Conservation (phyloP, 2,329 filamentous ascomycete genomes). For the Cladosporium sp. region DNA sequence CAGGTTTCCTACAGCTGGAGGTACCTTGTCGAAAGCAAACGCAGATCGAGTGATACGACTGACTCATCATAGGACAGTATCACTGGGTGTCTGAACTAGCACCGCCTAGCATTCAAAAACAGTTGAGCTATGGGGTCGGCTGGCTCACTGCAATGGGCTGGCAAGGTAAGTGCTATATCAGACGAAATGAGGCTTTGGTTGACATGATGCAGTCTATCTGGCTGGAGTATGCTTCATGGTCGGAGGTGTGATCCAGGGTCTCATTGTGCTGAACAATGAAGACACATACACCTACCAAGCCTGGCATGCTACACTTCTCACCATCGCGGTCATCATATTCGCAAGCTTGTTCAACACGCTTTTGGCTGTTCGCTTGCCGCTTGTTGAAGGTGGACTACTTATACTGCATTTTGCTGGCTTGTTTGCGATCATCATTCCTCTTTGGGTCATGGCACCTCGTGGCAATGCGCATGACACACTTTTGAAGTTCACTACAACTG, state of each 20-base stretch:
- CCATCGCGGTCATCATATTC: conserved; percentile 46
- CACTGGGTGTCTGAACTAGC: conserved; percentile 49
- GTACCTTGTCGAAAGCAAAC: background rate
- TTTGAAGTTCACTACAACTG: conserved; percentile 51
- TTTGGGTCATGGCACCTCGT: conserved; percentile 47
- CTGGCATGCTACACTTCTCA: conserved; percentile 55
- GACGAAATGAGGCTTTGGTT: background rate
- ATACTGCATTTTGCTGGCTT: conserved; percentile 55
- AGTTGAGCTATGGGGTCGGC: conserved; percentile 48
- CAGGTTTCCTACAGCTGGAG: conserved; percentile 15
- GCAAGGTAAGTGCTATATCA: background rate
- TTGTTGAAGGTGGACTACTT: conserved; percentile 51
- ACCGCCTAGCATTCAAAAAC: conserved; percentile 43
- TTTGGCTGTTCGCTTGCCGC: conserved; percentile 47
- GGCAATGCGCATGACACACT: conserved; percentile 48
- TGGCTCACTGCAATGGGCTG: conserved; percentile 46
- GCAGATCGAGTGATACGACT: background rate
- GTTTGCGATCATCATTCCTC: conserved; percentile 53
- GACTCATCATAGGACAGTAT: conserved; percentile 33
- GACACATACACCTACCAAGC: conserved; percentile 37
- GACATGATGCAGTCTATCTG: conserved; percentile 39
- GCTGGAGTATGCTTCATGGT: conserved; percentile 45
- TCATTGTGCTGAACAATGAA: conserved; percentile 38
- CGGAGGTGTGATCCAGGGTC: conserved; percentile 45
- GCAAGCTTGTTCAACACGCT: conserved; percentile 48